phyloP scores from a whole-genome alignment of 75 land plant species.

The Isoetes taiwanensis region DNA sequence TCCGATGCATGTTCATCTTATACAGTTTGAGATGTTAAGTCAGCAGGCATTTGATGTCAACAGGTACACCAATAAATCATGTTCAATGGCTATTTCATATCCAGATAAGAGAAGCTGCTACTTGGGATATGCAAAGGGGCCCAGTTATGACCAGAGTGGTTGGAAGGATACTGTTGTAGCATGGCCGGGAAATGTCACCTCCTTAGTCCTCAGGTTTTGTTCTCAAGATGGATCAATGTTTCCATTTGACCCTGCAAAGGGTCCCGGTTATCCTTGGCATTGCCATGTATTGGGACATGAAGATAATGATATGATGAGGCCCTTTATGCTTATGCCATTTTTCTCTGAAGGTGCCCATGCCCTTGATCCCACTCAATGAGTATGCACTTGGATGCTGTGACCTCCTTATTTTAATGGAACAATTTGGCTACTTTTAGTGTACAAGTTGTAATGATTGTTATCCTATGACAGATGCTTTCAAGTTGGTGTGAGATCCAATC shows the following conservation, averaged over 20 bases:
- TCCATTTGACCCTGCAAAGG: background rate
- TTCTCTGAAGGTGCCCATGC: no score
- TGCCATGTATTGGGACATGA: conserved; percentile 2
- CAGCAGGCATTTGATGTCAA: background rate
- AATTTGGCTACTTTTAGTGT: no score
- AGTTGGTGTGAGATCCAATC: no score
- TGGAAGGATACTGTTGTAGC: background rate
- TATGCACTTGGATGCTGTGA: no score
- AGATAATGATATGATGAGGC: conserved; percentile 6
- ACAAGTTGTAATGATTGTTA: no score
- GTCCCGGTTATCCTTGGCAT: background rate
- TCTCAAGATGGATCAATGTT: background rate
- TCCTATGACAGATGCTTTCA: no score
- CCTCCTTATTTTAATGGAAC: no score
- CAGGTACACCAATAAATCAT: background rate
- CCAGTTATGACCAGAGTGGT: background rate
- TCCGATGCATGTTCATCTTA: conserved; percentile 1
- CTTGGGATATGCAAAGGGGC: background rate
- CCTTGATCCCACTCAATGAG: no score
- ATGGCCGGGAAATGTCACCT: background rate
- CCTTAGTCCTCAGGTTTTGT: background rate
- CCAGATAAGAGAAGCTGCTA: background rate
- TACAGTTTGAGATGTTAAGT: background rate
- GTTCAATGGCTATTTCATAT: background rate
- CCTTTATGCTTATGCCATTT: no score